These are phyloP conservation scores for Alternaria ventricosa DNA, from an alignment of 2,329 filamentous ascomycete species.

Conservation along the genomic window DNA sequence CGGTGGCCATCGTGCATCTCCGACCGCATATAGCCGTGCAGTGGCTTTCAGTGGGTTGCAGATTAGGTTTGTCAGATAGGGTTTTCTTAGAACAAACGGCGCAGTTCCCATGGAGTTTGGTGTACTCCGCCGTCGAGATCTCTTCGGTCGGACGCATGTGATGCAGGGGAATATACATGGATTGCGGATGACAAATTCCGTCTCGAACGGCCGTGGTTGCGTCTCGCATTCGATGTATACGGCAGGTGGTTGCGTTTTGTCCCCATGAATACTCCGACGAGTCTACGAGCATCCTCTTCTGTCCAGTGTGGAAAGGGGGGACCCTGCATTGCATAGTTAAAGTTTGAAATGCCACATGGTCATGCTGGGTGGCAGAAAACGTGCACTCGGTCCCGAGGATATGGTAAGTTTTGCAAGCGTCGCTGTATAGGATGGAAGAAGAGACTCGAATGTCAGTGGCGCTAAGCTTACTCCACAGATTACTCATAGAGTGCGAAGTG, in stretches of 20 bases:
- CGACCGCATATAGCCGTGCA: background rate
- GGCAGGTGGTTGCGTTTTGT: background rate
- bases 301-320: background rate
- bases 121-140: background rate
- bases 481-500: background rate
- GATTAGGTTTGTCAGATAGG: background rate
- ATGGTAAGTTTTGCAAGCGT: conserved; percentile 5
- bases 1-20: background rate
- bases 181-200: background rate
- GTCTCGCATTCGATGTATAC: background rate
- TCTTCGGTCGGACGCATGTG: background rate
- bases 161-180: background rate
- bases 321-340: background rate
- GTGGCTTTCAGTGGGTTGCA: background rate
- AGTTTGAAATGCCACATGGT: conserved; percentile 3
- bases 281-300: background rate
- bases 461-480: background rate
- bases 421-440: background rate
- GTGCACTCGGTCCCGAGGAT: background rate
- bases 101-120: background rate
- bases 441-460: background rate
- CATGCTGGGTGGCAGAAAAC: conserved; percentile 7
- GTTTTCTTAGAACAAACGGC: background rate
- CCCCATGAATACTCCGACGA: background rate
- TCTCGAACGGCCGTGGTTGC: background rate